Evolutionary conservation across 2,329 filamentous ascomycete genomes (phyloP).

Genomic region (Cadophora gregata): DNA sequence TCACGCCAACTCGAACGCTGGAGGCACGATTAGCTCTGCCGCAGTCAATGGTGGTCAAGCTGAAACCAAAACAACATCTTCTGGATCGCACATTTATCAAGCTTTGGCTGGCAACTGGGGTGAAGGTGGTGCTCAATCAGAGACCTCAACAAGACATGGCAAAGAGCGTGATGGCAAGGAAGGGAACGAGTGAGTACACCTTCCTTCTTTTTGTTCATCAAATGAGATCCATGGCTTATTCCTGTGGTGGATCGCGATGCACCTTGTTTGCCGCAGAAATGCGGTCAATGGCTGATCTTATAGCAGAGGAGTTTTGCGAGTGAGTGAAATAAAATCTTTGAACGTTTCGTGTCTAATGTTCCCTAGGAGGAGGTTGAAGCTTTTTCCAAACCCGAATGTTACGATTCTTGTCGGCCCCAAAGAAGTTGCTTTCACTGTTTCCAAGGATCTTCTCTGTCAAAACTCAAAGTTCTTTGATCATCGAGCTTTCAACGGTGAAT

Average conservation of each 20-base stretch:
- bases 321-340: neutral
- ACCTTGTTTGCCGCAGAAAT: neutral
- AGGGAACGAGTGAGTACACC: neutral
- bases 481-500: slow-evolving; percentile 27
- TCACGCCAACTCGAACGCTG: neutral
- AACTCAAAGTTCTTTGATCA: slow-evolving; percentile 30
- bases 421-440: slow-evolving; percentile 11
- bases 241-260: neutral
- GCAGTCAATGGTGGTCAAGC: neutral
- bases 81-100: neutral
- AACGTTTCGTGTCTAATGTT: neutral
- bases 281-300: neutral
- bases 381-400: slow-evolving; percentile 17
- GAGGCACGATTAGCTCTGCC: neutral
- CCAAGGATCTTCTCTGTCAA: slow-evolving; percentile 27
- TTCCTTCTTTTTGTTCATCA: neutral
- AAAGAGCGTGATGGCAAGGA: neutral
- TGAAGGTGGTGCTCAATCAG: neutral
- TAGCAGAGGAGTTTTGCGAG: neutral
- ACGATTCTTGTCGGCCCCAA: slow-evolving; percentile 17
- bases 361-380: slow-evolving; percentile 18
- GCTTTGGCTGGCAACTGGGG: neutral
- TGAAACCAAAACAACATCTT: neutral
- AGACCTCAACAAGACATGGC: neutral
- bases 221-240: no score